Percentiles rank a stretch among this genome's conserved stretches.
phyloP scores from a whole-genome alignment of 2,329 filamentous ascomycete genomes.

The Alternaria brassicicola region DNA sequence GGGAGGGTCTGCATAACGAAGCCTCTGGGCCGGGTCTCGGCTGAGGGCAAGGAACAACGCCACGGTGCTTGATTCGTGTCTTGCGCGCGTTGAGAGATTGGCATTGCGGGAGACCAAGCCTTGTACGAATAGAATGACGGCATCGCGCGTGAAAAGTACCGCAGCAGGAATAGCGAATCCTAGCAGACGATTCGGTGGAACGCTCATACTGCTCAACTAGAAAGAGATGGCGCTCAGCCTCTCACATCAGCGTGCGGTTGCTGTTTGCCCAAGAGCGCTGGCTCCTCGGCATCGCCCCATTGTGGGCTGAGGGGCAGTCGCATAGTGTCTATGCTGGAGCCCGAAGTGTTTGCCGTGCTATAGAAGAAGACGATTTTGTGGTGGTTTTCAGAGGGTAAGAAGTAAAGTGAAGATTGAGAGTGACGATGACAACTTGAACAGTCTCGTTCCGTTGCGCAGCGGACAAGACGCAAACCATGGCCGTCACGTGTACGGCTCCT shows the following conservation, averaged over 20 bases:
- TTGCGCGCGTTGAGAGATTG: conserved; percentile 5
- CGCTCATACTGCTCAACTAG: not conserved
- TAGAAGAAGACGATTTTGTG: not conserved
- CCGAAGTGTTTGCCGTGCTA: not conserved
- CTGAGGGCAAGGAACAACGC: conserved; percentile 13
- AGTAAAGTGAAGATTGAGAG: not conserved
- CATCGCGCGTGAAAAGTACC: conserved; percentile 19
- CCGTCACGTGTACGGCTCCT: not conserved
- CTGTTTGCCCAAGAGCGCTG: not conserved
- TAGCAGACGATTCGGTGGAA: not conserved
- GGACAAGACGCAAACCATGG: not conserved
- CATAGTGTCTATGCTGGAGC: not conserved
- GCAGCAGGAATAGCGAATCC: conserved; percentile 1
- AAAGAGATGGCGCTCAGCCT: conserved; percentile 3
- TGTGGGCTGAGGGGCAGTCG: not conserved
- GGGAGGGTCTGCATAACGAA: conserved; percentile 4
- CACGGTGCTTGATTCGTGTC: conserved; percentile 8
- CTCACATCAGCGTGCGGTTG: conserved; percentile 3
- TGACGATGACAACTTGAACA: not conserved
- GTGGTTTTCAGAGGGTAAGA: not conserved
- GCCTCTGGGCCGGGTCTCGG: conserved; percentile 9
- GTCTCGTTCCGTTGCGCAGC: not conserved
- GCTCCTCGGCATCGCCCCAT: not conserved
- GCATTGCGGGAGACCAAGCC: not conserved
- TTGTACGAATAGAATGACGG: conserved; percentile 18